phyloP scores from a whole-genome alignment of 2,329 filamentous ascomycete species.

The Nakataea oryzae region DNA sequence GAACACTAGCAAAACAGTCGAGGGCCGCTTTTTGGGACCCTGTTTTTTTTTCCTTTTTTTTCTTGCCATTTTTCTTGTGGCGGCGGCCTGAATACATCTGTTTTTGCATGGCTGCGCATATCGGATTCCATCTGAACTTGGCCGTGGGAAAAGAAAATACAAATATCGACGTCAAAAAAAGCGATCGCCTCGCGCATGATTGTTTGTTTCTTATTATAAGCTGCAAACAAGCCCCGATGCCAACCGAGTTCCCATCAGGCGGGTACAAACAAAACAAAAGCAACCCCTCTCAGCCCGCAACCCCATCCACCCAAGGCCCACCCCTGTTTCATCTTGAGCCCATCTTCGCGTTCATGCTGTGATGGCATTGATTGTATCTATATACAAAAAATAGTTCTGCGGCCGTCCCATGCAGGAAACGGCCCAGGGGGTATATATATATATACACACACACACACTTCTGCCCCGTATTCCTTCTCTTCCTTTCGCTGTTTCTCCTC shows the following conservation, averaged over 20 bases:
- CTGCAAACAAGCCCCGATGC: background rate
- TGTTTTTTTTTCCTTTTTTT: background rate
- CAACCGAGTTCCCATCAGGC: background rate
- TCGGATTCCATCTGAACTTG: no score
- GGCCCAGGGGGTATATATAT: no score
- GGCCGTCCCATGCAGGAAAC: background rate
- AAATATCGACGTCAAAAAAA: no score
- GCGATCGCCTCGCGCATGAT: background rate
- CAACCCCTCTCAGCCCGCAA: no score
- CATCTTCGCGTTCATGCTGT: background rate
- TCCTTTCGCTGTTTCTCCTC: background rate
- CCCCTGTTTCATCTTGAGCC: background rate
- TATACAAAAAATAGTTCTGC: background rate
- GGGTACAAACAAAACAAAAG: background rate
- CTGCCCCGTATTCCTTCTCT: background rate
- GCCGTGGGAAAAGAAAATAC: no score
- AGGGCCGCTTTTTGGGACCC: background rate
- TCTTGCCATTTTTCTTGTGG: no score
- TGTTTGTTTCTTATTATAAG: background rate
- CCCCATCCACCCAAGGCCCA: no score
- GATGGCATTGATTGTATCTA: background rate
- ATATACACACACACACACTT: no score
- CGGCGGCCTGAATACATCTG: no score
- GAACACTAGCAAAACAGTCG: background rate
- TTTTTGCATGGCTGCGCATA: no score